Base-by-base conservation (phyloP, 495 filamentous ascomycete genomes). In the Chaetomium fimeti region DNA sequence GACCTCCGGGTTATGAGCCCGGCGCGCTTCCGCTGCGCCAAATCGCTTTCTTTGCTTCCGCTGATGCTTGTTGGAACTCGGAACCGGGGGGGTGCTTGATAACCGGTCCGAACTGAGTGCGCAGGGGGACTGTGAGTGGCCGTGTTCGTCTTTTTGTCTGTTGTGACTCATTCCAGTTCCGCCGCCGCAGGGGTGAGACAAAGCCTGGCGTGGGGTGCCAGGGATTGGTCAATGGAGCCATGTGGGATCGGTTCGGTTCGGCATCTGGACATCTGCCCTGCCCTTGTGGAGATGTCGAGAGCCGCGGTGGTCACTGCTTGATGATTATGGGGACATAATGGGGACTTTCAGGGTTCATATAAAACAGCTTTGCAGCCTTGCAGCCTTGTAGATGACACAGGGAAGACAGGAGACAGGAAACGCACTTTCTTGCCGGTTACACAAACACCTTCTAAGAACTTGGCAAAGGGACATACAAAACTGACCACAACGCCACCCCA, bases 1-100 rank as follows among this genome's bases (percentile, higher is more conserved):
- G 68, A 70, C 68, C 68, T 71, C 69, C 69, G 69, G 69, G 69
- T 71, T 71, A 71, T 69, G 67, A 71, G 67, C 67, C 69, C 69
- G 67, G 67, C 69, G 67, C 67, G 62, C 67, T 71, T 69, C 69
- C 69, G 59, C 69, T 71, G 67, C 64, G 69, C 69, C 62, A 71
- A 52, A 56, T 60, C 69, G 63, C 65, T 69, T 66, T 36, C 53
- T 25, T 15, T 57, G 27, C 49, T 47, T 65, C 45, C 24, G 54
- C 12, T 36, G 7, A 20, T 43, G 40, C 40, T 40, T 29, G 11
- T 2, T 48, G 8, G 36, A 29, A 49, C 5, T 3, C 7, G 25
- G 13, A 0, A 16, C 8, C 24, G 20, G 45, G 20, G 20, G 8
- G 11, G 18, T 11, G 45, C 18, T 24, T 20, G 18, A 49, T 49